Percentiles rank a stretch among this genome's conserved stretches.
Evolutionary conservation across 805 yeast species (phyloP).

Genomic region (Wickerhamiella azyma): DNA sequence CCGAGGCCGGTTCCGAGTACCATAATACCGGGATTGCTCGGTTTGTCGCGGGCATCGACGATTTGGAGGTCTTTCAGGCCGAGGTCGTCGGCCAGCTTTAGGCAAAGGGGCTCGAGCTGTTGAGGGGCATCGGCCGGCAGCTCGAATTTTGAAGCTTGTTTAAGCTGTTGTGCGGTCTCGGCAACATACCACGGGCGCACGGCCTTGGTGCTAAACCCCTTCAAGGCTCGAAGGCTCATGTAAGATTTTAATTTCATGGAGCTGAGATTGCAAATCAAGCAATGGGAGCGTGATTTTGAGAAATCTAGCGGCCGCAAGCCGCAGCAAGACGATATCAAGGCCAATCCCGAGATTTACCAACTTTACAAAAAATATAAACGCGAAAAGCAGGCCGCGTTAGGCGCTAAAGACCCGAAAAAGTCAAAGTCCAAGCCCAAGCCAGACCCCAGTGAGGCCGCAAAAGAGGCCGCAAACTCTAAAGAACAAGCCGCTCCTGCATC

Average conservation of each 20-base stretch:
- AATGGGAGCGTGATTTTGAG: constrained; percentile 40
- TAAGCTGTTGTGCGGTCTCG: constrained; percentile 20
- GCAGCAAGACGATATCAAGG: constrained; percentile 34
- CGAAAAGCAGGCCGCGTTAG: background rate
- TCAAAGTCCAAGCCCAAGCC: too few relatives aligned
- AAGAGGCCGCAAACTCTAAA: too few relatives aligned
- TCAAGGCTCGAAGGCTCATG: background rate
- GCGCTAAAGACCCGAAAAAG: too few relatives aligned
- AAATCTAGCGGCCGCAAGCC: constrained; percentile 33
- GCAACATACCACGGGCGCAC: constrained; percentile 48
- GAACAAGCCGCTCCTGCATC: background rate
- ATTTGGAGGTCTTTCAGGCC: constrained; percentile 52
- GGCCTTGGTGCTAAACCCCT: background rate
- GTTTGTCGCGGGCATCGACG: constrained; percentile 42
- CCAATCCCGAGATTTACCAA: constrained; percentile 26
- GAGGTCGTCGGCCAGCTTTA: constrained; percentile 40
- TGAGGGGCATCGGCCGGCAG: constrained; percentile 49
- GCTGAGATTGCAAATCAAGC: constrained; percentile 35
- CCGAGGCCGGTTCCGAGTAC: constrained; percentile 66
- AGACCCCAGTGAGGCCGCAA: too few relatives aligned
- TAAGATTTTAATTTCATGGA: background rate
- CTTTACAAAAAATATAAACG: constrained; percentile 10
- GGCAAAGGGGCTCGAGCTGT: constrained; percentile 33
- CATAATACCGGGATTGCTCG: constrained; percentile 31
- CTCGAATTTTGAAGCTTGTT: constrained; percentile 29